A percentile compares a stretch with the other conserved stretches of the same genome.
These are phyloP conservation scores for Mycena citricolor DNA, from an alignment of 1,284 basidiomycete species.

Conservation along the genomic window DNA sequence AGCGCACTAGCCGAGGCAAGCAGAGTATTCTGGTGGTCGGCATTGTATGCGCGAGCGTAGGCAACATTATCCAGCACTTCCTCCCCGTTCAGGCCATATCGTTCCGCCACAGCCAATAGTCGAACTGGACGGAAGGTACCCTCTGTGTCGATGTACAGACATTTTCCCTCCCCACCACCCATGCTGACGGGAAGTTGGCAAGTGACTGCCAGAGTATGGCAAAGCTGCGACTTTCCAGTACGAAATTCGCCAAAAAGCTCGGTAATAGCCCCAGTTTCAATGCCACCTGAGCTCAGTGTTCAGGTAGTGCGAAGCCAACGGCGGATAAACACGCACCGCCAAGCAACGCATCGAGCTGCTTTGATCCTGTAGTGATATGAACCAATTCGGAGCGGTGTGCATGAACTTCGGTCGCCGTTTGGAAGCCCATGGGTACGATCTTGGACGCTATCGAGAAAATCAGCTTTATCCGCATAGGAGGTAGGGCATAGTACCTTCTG, in stretches of 20 bases:
- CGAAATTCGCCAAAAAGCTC: slow-evolving; percentile 99
- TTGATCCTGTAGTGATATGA: slow-evolving; percentile 95
- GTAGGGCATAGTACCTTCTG: slow-evolving; percentile 68
- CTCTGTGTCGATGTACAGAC: slow-evolving; percentile 98
- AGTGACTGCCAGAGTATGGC: slow-evolving; percentile 97
- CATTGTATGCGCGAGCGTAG: slow-evolving; percentile 98
- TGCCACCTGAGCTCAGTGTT: slow-evolving; percentile 62
- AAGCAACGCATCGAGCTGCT: slow-evolving; percentile 92
- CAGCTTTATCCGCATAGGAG: background rate
- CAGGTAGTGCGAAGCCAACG: slow-evolving; percentile 19
- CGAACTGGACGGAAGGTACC: slow-evolving; percentile 98
- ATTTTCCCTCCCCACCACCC: slow-evolving; percentile 99
- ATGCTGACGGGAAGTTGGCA: slow-evolving; percentile 97
- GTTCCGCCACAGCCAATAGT: slow-evolving; percentile 91
- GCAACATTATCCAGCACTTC: slow-evolving; percentile 99
- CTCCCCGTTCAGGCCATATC: slow-evolving; percentile 94
- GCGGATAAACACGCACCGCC: slow-evolving; percentile 62
- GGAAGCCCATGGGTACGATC: slow-evolving; percentile 96
- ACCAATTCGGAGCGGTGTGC: slow-evolving; percentile 94
- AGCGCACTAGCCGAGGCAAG: slow-evolving; percentile 92
- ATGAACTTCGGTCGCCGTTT: slow-evolving; percentile 97
- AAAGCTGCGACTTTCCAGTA: slow-evolving; percentile 98
- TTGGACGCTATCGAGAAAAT: slow-evolving; percentile 73
- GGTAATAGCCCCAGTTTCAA: slow-evolving; percentile 98
- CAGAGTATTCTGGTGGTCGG: slow-evolving; percentile 94